Base-by-base conservation (phyloP, 805 yeast species). In the Metschnikowia gelsemii region DNA sequence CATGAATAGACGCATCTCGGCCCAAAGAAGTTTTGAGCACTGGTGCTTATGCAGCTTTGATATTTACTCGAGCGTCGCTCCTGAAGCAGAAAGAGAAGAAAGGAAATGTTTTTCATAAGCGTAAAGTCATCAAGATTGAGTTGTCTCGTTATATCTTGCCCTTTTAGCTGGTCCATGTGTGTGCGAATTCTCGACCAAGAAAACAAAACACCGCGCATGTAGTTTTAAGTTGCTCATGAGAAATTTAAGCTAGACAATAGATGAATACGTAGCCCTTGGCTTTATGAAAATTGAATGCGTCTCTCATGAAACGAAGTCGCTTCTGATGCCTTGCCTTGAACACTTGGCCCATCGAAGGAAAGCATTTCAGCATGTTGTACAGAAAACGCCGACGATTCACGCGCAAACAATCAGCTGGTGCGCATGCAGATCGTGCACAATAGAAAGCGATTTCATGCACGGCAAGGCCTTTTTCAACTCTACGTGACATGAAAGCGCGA, bases 381-480 rank as follows among this genome's bases (percentile, higher is more conserved):
- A 32, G 6, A n/a, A 26, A 27, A 8, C 24, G 28, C 38, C 20
- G 30, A 26, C n/a, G 25, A 26, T 6, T 13, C 5, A 11, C 38
- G 28, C 36, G 38, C 38, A 35, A 35, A 35, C 38, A 35, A 19
- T 28, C 38, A 35, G 38, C 38, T 35, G 32, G 38, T 27, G 38
- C 38, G 32, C 27, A 35, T 27, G 38, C 38, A 35, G 9, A 20
- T 13, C 14, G 26, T 35, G 38, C 26, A 35, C 20, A 35, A 26
- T n/a, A 16, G 11, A 19, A 13, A 20, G 8, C 9, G n/a, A 35
- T 26, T 5, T 27, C 26, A 35, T 35, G 38, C 32, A 35, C 27
- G 38, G 32, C 16, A 32, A 17, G 38, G 38, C 32, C 27, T 27
- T 35, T 20, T 2, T 9, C n/a, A n/a, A n/a, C n/a, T 20, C 12